These are phyloP conservation scores for Cnidoscolus chayamansa DNA, from an alignment of 441 rosid species.

Conservation along the genomic window DNA sequence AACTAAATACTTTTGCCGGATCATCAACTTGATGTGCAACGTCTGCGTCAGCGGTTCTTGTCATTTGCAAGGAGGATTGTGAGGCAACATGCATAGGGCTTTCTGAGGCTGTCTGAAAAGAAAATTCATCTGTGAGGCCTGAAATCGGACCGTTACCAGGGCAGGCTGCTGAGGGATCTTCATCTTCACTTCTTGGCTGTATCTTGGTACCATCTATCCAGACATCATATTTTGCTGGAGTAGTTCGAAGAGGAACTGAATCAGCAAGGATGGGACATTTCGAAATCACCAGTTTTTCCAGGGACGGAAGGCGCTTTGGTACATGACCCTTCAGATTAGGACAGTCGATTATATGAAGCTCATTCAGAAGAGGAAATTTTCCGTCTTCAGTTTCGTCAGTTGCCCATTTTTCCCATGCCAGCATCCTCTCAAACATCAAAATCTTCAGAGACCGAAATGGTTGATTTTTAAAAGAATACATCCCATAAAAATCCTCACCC, in stretches of 20 bases:
- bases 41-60: background rate
- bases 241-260: background rate
- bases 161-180: background rate
- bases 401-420: constrained; percentile 12
- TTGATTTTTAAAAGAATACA: background rate
- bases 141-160: background rate
- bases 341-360: constrained; percentile 14
- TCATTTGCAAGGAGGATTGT: background rate
- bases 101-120: background rate
- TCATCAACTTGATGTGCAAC: background rate
- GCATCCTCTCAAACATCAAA: constrained; percentile 5
- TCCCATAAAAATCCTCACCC: constrained; percentile 22
- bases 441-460: background rate
- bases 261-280: background rate
- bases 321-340: background rate
- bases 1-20: background rate
- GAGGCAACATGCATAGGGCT: background rate
- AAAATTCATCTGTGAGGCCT: background rate
- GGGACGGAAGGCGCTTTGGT: constrained; percentile 11
- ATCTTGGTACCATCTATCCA: background rate
- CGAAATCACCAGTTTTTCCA: constrained; percentile 4
- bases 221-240: background rate
- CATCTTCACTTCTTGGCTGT: background rate
- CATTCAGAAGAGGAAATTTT: constrained; percentile 3
- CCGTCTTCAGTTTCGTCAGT: background rate